Conservation (phyloP, 2,329 filamentous ascomycete species). For the Passalora sequoiae region DNA sequence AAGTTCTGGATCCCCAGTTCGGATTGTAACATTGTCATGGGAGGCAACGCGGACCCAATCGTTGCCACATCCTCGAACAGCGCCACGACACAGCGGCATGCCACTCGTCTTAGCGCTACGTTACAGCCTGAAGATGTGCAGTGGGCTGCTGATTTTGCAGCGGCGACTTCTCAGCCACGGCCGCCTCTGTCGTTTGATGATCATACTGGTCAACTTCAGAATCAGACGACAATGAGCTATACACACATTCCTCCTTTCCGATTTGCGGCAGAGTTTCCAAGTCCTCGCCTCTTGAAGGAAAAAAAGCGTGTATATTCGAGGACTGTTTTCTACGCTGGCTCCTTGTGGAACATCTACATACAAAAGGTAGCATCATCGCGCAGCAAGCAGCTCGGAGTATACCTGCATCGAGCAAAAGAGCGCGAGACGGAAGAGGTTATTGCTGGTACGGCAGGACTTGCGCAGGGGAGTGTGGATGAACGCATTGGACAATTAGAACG, state of each 20-base stretch:
- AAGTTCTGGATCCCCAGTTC: conserved; percentile 55
- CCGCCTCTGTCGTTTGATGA: conserved; percentile 15
- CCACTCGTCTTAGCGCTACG: conserved; percentile 46
- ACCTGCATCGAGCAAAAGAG: conserved; percentile 55
- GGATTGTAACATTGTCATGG: conserved; percentile 52
- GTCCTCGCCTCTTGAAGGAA: conserved; percentile 52
- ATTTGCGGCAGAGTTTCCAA: conserved; percentile 55
- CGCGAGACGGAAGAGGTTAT: conserved; percentile 46
- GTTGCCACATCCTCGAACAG: conserved; percentile 40
- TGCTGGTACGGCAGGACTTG: conserved; percentile 36
- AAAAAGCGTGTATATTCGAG: conserved; percentile 56
- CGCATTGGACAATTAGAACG: conserved; percentile 51
- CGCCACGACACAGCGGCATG: conserved; percentile 42
- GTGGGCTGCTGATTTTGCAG: conserved; percentile 52
- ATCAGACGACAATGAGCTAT: conserved; percentile 38
- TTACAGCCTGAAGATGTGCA: conserved; percentile 52
- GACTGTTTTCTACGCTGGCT: conserved; percentile 56
- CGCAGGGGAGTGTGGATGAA: conserved; percentile 46
- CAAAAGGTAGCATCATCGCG: conserved; percentile 54
- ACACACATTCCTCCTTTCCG: conserved; percentile 55
- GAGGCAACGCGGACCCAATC: conserved; percentile 50
- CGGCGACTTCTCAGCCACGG: conserved; percentile 38
- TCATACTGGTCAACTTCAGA: conserved; percentile 4
- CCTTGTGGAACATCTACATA: conserved; percentile 59
- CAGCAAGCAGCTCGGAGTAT: conserved; percentile 54